Conservation (phyloP, 495 filamentous ascomycete genomes). For the Aspergillus ellipticus region DNA sequence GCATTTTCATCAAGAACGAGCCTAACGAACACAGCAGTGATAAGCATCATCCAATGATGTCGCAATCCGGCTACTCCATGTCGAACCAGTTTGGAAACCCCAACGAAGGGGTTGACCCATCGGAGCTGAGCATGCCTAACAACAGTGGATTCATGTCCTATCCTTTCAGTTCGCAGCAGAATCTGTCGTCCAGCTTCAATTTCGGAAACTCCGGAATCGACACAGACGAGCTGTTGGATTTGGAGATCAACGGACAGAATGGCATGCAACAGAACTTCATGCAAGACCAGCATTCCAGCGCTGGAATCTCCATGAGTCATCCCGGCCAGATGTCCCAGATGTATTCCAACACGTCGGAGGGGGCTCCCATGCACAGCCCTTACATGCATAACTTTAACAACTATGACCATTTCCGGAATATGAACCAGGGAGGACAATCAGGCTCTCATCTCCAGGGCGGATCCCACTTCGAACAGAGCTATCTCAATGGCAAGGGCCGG, state of each 20-base stretch:
- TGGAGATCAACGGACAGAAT: conserved; percentile 49
- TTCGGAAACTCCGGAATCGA: conserved; percentile 53
- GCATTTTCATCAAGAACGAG: conserved; percentile 76
- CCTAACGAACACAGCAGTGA: conserved; percentile 62
- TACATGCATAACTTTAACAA: conserved; percentile 72
- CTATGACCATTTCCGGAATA: conserved; percentile 60
- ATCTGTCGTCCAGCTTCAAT: too few relatives aligned
- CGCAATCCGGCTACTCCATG: conserved; percentile 59
- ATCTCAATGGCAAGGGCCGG: conserved; percentile 48
- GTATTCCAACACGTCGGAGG: conserved; percentile 84
- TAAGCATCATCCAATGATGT: conserved; percentile 47
- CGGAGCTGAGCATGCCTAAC: conserved; percentile 68
- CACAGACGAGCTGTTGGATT: conserved; percentile 50
- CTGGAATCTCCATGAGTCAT: conserved; percentile 46
- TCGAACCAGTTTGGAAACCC: conserved; percentile 64
- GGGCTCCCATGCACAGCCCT: conserved; percentile 81
- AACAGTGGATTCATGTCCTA: conserved; percentile 49
- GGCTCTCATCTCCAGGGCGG: conserved; percentile 48
- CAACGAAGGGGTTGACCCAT: conserved; percentile 74
- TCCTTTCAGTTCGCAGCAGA: conserved; percentile 47
- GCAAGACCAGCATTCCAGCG: conserved; percentile 41
- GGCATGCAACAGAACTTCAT: conserved; percentile 44
- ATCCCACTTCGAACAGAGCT: conserved; percentile 54
- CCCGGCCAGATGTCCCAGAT: conserved; percentile 61
- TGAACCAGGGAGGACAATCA: conserved; percentile 51